phyloP scores from a whole-genome alignment of 208 protist species.

The Angomonas desouzai region DNA sequence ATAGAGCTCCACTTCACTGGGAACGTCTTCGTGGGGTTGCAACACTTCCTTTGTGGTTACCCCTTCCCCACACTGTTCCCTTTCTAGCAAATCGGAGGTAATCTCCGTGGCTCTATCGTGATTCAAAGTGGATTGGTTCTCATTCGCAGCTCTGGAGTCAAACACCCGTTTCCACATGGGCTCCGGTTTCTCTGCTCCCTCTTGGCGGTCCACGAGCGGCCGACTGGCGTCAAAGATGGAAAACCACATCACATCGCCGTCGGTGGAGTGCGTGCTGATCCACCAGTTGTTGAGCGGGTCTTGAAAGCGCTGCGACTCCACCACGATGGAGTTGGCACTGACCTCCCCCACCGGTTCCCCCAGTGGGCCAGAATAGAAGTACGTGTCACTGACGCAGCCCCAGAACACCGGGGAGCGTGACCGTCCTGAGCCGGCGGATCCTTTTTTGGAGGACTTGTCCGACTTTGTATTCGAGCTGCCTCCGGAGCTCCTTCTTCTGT shows the following conservation, averaged over 20 bases:
- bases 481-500: background rate
- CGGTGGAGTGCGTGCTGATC: constrained; percentile 36
- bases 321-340: constrained; percentile 38
- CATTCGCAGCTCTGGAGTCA: constrained; percentile 16
- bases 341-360: constrained; percentile 53
- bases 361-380: constrained; percentile 58
- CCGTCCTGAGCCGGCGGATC: background rate
- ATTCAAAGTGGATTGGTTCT: constrained; percentile 7
- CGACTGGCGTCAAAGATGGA: background rate
- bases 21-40: constrained; percentile 7
- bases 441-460: background rate
- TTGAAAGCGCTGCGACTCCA: constrained; percentile 44
- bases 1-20: constrained; percentile 22
- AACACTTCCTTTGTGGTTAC: background rate
- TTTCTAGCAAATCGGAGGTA: background rate
- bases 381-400: constrained; percentile 31
- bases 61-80: background rate
- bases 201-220: background rate
- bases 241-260: constrained; percentile 51
- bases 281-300: constrained; percentile 76
- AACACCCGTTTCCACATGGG: constrained; percentile 39
- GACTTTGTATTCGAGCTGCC: background rate
- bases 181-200: background rate
- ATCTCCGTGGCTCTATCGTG: constrained; percentile 1
- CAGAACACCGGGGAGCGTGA: constrained; percentile 43